Evolutionary conservation across 2,329 filamentous ascomycete species (phyloP), one percentile per base, ranked within the genome.

Genomic region (Nemania abortiva): DNA sequence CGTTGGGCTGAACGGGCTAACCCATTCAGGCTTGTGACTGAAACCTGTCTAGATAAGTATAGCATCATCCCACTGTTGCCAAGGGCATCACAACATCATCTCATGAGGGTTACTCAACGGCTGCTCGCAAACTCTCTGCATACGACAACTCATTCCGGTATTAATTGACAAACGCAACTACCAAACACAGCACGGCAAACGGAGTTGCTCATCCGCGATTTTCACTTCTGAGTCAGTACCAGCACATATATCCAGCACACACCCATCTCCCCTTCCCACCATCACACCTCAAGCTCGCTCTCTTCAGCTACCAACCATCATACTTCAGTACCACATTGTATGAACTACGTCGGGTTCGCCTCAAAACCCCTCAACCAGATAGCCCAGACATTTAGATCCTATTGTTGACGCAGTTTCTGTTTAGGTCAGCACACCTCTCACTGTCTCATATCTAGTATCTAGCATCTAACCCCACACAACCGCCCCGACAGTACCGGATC

Each of bases 21-120:
- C 37, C 60, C 53, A 61, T 61, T 70, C 34, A 37, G 42, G 24
- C 39, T 57, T 22, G 9, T 34, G 29, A 22, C 22, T 54, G 54
- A 66, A 27, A 52, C 27, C 27, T 27, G 45, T 54, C 39, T 42
- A 10, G 24, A 52, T 31, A 37, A 37, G 34, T 37, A 37, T 52
- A 56, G 27, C 52, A 55, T 55, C 20, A 22, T 55, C 27, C 47
- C 56, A 11, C 15, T 29, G 22, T 55, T 34, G 50, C 56, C 31
- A 52, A 49, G 27, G 62, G 20, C 37, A 45, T 3, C 37, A 18
- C 7, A 49, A n/a, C n/a, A 29, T 65, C 2, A 13, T 39, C 27
- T 34, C 22, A 18, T 18, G 31, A 22, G 34, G 15, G 22, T 47
- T 52, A 47, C 42, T 13, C 34, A 45, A 29, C 53, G 20, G 66